Base-by-base conservation (phyloP, 495 filamentous ascomycete species). In the Penicillium pancosmium region DNA sequence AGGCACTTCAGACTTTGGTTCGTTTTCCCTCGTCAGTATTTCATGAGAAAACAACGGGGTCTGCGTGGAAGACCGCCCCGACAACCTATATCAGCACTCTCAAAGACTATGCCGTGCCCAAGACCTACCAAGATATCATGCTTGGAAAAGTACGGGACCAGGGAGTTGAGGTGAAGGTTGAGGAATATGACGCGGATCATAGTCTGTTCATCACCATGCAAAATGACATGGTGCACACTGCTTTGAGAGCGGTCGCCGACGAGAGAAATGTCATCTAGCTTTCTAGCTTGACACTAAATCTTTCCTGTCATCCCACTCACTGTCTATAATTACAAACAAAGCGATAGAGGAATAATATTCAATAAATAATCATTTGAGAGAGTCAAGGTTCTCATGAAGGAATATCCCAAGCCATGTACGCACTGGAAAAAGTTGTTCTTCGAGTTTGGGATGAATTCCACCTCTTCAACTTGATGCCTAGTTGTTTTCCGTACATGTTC, bases 11-110 rank as follows among this genome's bases (percentile, higher is more conserved):
- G 44, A 52, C 18, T 15, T 34, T 81, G 2, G 65, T 68, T 19
- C 57, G 68, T 9, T 75, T 69, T 64, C 77, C 73, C 35, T 62
- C 65, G 10, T 59, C 54, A 2, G 50, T 48, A 46, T 70, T 74
- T 53, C 59, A 60, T 19, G 57, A 68, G 23, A 15, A 43, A 6
- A 55, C 55, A 6, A 51, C 60, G n/a, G 58, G 68, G 7, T 56
- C 56, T 40, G 72, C 72, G 0, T 81, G 77, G 78, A 59, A 59
- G 43, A 59, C 63, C n/a, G 64, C 79, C 38, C 73, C 76, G 7
- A 52, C 65, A 9, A 73, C 69, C 2, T 80, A 76, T 66, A 58
- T 78, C 33, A 52, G 53, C 10, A 71, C 73, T 5, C 59, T 61
- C 21, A 38, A 65, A 44, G 77, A 79, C 59, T 67, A 65, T 59